Evolutionary conservation across 2,329 filamentous ascomycete species (phyloP).

Genomic region (Ophiocordyceps camponoti-floridani): DNA sequence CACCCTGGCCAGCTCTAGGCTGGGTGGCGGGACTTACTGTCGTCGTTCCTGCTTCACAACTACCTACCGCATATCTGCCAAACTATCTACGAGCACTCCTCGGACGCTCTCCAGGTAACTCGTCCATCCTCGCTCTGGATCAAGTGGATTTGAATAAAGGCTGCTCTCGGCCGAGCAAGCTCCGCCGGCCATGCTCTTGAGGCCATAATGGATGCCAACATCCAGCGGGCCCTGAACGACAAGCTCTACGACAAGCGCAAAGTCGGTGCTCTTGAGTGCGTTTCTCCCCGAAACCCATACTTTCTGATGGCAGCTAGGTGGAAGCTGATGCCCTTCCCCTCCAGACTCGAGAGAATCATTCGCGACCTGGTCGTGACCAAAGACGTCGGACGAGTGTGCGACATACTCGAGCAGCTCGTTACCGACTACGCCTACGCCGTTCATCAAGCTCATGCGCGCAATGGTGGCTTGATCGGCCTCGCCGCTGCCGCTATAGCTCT

Average conservation of each 20-base stretch:
- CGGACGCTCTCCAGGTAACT: too few relatives aligned
- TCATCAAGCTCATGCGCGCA: constrained; percentile 88
- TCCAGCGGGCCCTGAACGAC: constrained; percentile 85
- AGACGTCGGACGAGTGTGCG: constrained; percentile 65
- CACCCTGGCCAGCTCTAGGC: neutral
- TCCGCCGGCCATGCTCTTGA: constrained; percentile 2
- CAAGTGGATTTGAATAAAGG: neutral
- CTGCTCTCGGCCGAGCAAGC: neutral
- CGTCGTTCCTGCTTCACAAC: too few relatives aligned
- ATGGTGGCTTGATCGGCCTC: constrained; percentile 88
- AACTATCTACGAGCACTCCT: too few relatives aligned
- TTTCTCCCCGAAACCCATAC: constrained; percentile 5
- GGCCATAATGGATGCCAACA: constrained; percentile 60
- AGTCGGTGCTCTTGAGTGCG: constrained; percentile 86
- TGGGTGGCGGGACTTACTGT: neutral
- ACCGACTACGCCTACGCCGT: constrained; percentile 97
- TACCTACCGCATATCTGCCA: too few relatives aligned
- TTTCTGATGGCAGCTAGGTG: neutral
- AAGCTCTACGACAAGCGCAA: constrained; percentile 99
- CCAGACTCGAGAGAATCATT: constrained; percentile 75
- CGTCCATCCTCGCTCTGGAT: too few relatives aligned
- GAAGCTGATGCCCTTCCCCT: constrained; percentile 4
- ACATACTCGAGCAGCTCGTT: constrained; percentile 88
- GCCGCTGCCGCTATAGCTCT: constrained; percentile 92
- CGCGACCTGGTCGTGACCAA: constrained; percentile 62